Evolutionary conservation across 1,284 basidiomycete species (phyloP).

Genomic region (Ceratobasidium sp.): DNA sequence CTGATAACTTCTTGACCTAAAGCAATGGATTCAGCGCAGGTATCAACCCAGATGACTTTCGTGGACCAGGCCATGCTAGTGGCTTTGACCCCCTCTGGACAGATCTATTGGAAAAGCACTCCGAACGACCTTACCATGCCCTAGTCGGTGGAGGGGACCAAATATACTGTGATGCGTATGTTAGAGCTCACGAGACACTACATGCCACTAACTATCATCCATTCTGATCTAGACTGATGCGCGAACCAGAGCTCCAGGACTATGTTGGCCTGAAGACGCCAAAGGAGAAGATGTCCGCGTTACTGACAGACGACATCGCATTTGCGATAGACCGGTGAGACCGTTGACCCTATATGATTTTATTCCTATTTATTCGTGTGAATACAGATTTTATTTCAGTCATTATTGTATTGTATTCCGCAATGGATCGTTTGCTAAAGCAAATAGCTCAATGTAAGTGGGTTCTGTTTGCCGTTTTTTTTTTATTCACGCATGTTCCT

Average conservation of each 20-base stretch:
- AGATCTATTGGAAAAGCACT: slow-evolving; percentile 86
- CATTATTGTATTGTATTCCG: slow-evolving; percentile 91
- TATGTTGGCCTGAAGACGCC: slow-evolving; percentile 80
- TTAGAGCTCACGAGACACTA: slow-evolving; percentile 39
- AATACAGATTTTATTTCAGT: slow-evolving; percentile 73
- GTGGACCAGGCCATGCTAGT: slow-evolving; percentile 74
- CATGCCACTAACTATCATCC: neutral
- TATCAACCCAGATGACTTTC: slow-evolving; percentile 81
- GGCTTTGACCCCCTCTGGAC: slow-evolving; percentile 94
- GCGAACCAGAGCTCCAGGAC: slow-evolving; percentile 78
- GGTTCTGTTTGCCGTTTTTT: neutral
- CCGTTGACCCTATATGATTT: neutral
- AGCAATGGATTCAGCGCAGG: slow-evolving; percentile 82
- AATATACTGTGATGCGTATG: slow-evolving; percentile 79
- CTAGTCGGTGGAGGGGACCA: slow-evolving; percentile 88
- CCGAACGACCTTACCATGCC: slow-evolving; percentile 83
- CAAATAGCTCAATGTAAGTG: slow-evolving; percentile 90
- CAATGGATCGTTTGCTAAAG: slow-evolving; percentile 89
- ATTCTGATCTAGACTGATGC: slow-evolving; percentile 61
- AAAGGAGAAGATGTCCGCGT: slow-evolving; percentile 70
- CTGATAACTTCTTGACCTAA: slow-evolving; percentile 53
- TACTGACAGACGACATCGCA: slow-evolving; percentile 78
- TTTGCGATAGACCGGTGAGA: slow-evolving; percentile 82
- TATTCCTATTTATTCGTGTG: neutral
- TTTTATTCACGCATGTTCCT: neutral